Percentiles rank a stretch among this genome's conserved stretches.
Conservation (phyloP, 1,284 basidiomycete species). For the Inonotus hispidus region DNA sequence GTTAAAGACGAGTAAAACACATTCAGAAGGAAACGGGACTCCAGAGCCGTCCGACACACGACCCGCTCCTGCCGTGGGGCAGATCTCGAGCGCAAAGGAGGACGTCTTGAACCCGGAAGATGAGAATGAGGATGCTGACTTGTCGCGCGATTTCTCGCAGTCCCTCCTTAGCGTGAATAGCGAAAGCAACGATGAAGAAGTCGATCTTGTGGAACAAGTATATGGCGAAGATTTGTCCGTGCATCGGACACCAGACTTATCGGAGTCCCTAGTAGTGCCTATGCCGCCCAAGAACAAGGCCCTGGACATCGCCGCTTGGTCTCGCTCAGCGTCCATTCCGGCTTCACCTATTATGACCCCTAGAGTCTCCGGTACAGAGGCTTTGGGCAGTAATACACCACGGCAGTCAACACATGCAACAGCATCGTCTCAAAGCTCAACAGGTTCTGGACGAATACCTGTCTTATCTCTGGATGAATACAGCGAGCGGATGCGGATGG, state of each 20-base stretch:
- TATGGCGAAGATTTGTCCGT: slow-evolving; percentile 76
- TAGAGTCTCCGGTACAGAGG: slow-evolving; percentile 19
- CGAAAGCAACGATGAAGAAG: slow-evolving; percentile 56
- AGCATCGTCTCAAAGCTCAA: slow-evolving; percentile 3
- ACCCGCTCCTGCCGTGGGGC: neutral
- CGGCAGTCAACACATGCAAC: slow-evolving; percentile 1
- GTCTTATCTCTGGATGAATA: slow-evolving; percentile 83
- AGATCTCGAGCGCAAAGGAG: slow-evolving; percentile 4
- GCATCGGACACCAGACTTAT: slow-evolving; percentile 65
- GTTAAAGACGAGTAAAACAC: slow-evolving; percentile 48
- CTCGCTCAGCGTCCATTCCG: slow-evolving; percentile 52
- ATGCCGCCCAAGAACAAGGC: slow-evolving; percentile 84
- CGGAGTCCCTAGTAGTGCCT: slow-evolving; percentile 76
- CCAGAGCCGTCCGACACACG: slow-evolving; percentile 4
- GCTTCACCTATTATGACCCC: slow-evolving; percentile 39
- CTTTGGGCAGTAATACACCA: slow-evolving; percentile 11
- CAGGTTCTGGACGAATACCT: slow-evolving; percentile 3
- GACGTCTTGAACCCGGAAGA: slow-evolving; percentile 4
- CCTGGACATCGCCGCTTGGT: slow-evolving; percentile 82
- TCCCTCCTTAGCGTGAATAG: slow-evolving; percentile 12
- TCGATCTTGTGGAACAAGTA: slow-evolving; percentile 91
- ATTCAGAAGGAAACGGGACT: slow-evolving; percentile 41
- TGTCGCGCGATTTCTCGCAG: slow-evolving; percentile 23
- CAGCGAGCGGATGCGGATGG: slow-evolving; percentile 96
- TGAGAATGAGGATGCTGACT: slow-evolving; percentile 5